Percentiles rank a stretch among this genome's conserved stretches.
Conservation (phyloP, 768 basidiomycete genomes). For the Asterophora lycoperdoides region DNA sequence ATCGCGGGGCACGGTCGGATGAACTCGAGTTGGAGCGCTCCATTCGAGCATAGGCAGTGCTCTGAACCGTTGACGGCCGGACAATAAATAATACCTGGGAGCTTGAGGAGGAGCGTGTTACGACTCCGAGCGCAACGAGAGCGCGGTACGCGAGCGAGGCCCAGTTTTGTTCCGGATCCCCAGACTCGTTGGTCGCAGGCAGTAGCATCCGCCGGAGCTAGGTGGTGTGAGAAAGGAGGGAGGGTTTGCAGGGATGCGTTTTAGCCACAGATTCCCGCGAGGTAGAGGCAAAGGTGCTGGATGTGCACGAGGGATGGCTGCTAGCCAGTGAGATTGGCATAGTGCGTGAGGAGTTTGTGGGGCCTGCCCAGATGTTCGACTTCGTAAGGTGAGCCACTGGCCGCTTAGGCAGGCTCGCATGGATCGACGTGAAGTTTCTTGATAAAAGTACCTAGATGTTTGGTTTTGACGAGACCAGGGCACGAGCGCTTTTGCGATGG, state of each 20-base stretch:
- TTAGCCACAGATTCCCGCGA: not conserved
- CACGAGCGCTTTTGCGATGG: conserved; percentile 23
- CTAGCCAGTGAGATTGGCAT: not conserved
- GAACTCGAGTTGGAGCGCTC: not conserved
- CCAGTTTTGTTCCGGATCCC: not conserved
- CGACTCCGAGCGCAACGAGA: not conserved
- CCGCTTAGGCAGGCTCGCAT: too few species aligned
- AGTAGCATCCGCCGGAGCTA: not conserved
- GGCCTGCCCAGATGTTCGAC: not conserved
- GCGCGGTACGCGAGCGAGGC: not conserved
- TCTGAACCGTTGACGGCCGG: not conserved
- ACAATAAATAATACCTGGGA: too few species aligned
- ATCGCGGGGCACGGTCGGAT: not conserved
- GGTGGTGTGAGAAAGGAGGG: not conserved
- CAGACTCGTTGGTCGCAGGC: not conserved
- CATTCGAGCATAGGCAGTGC: conserved; percentile 1
- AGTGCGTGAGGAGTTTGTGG: not conserved
- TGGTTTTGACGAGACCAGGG: conserved; percentile 11
- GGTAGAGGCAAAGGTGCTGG: not conserved
- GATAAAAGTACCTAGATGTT: conserved; percentile 16
- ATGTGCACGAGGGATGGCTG: not conserved
- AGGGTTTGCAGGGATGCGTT: not conserved
- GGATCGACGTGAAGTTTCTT: conserved; percentile 22
- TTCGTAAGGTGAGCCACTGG: not conserved
- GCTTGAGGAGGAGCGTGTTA: not conserved